Evolutionary conservation across 2,329 filamentous ascomycete species (phyloP).

Genomic region (Fusarium acutatum): DNA sequence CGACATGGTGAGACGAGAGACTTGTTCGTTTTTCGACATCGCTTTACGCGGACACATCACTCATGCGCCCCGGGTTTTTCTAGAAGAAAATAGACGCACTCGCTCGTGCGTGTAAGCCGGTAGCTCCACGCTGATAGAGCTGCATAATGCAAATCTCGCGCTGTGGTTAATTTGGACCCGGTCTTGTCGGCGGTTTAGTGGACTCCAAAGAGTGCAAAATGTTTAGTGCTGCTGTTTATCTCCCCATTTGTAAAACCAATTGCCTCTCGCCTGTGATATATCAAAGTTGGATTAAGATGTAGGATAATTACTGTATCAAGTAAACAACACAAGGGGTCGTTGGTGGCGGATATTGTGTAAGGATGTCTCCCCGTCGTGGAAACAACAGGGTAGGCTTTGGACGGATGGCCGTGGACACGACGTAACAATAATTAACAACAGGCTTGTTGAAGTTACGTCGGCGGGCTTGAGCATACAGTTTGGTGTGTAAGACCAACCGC

Average conservation of each 20-base stretch:
- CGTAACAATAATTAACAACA: not conserved
- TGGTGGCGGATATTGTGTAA: constrained; percentile 11
- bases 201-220: constrained; percentile 22
- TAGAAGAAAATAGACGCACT: constrained; percentile 14
- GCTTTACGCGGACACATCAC: not conserved
- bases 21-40: not conserved
- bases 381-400: not conserved
- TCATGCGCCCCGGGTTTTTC: constrained; percentile 10
- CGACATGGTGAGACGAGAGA: constrained; percentile 4
- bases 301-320: constrained; percentile 10
- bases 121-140: constrained; percentile 19
- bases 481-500: not conserved
- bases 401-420: not conserved
- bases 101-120: not conserved
- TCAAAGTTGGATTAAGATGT: constrained; percentile 1
- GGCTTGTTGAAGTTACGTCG: constrained; percentile 15
- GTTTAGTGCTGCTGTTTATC: not conserved
- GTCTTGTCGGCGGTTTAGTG: constrained; percentile 34
- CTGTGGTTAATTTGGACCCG: constrained; percentile 17
- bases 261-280: not conserved
- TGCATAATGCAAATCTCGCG: constrained; percentile 35
- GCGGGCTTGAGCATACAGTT: constrained; percentile 12
- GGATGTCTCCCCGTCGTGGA: not conserved
- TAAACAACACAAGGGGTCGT: not conserved
- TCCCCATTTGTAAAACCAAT: not conserved